Base-by-base conservation (phyloP, 139 green algal genomes). In the Auxenochlorella pyrenoidosa region DNA sequence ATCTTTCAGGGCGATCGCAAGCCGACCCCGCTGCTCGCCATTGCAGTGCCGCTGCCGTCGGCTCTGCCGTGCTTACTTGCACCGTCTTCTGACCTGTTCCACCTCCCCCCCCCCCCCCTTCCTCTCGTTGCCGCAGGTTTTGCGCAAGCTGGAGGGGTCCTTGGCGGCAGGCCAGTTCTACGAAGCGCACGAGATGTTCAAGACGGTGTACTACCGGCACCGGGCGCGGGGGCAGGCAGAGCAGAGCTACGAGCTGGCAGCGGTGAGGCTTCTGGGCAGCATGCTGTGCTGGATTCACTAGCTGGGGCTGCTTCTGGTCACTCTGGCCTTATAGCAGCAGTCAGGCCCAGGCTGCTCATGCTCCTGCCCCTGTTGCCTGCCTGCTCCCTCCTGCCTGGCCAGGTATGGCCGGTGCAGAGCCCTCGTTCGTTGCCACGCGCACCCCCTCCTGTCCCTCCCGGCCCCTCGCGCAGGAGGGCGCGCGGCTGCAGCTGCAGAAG, bases 101-200 rank as follows among this genome's bases (percentile, higher is more conserved):
- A 15, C 26, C 4, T 51, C 12, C n/a, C 40, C 18, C 36, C 19
- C 2, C 0, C 76, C 4, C 4, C 4, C 70, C n/a, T 10, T 34
- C 43, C 38, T n/a, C 38, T 30, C 36, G 2, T 18, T 36, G n/a
- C 6, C 21, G 43, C 84, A 91, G 88, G 88, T 85, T 54, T 78
- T 91, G 54, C 51, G 47, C 73, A 91, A 86, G 75, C 68, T 91
- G 34, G 38, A 81, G 59, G 51, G 32, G 1, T 87, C 63, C 21
- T 38, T 91, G 32, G 54, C 38, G 18, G 76, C 70, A 58, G 83
- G 83, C 34, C 58, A 89, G 34, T 86, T 80, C 26, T 91, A 91
- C 28, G 88, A 91, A 71, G 88, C 76, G 3, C 88, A 91, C n/a
- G 84, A 91, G 47, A 82, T 89, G 75, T 88, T 89, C 66, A 91